phyloP scores from a whole-genome alignment of 176 grass and related monocot species.

The Coix lacrymajobi region DNA sequence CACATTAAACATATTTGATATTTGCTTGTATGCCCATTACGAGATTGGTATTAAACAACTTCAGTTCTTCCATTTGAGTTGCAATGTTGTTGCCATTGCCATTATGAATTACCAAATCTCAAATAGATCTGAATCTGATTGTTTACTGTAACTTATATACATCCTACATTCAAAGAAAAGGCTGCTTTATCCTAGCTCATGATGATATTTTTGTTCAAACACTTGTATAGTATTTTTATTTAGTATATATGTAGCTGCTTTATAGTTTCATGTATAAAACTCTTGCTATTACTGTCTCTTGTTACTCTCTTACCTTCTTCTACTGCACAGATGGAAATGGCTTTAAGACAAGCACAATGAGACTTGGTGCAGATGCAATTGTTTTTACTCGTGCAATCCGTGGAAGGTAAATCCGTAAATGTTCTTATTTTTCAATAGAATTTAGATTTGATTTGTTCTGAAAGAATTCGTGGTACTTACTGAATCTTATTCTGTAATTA shows the following conservation, averaged over 20 bases:
- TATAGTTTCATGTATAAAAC: not conserved
- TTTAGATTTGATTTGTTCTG: not conserved
- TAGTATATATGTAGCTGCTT: not conserved
- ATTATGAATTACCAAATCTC: not conserved
- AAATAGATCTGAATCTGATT: not conserved
- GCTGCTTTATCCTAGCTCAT: not conserved
- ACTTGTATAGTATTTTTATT: not conserved
- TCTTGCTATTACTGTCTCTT: not conserved
- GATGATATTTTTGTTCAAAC: not conserved
- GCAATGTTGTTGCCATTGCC: not conserved
- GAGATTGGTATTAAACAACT: conserved; percentile 13
- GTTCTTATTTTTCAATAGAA: not conserved
- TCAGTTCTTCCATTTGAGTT: conserved; percentile 1
- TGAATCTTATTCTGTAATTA: conserved; percentile 9
- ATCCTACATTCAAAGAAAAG: not conserved
- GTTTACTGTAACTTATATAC: not conserved
- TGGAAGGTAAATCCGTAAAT: conserved; percentile 68
- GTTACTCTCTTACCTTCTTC: conserved; percentile 2
- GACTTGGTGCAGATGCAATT: conserved; percentile 90
- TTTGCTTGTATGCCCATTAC: not conserved
- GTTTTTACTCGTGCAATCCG: conserved; percentile 64
- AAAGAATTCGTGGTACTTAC: not conserved
- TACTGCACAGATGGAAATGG: conserved; percentile 84
- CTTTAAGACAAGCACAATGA: conserved; percentile 99
- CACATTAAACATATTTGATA: not conserved